Evolutionary conservation across 2,329 filamentous ascomycete genomes (phyloP), one percentile per base, ranked within the genome.

Genomic region (Aureobasidium sp.): DNA sequence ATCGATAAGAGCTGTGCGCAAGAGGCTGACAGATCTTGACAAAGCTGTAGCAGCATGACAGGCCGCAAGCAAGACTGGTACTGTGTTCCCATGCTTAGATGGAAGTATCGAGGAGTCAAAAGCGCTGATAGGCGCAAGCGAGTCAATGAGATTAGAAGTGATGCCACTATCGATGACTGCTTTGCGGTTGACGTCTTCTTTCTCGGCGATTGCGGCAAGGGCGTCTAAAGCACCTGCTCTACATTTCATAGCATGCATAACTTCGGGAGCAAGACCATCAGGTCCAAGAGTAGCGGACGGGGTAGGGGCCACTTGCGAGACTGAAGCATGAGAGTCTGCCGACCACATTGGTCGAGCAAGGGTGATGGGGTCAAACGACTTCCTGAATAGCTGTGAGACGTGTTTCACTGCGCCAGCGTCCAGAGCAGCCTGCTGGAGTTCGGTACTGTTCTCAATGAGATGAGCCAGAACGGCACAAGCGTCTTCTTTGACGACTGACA

Each of bases 1-100:
- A 73, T 99, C 94, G 61, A 96, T 89, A 49, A 99, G 77, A 54
- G 87, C 88, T 3, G 94, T 97, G 53, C 94, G 80, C 19, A 97
- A 76, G 45, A 93, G 86, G 70, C 84, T 89, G 23, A 96, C 87
- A 1, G 91, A 96, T 43, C 94, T 84, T 2, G 90, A 90, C 50
- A 97, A 78, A 70, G 91, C 89, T 64, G 89, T 83, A 29, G 91
- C 83, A 27, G 89, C 85, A 68, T 89, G 86, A 69, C 92, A 96
- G 1, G 90, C 93, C 21, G 92, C 91, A 59, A 95, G 81, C 23
- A 97, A 79, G 23, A 96, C 92, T 3, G 83, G 77, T 8, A 84
- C 79, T 1, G 91, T 86, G 67, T 97, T 96, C 2, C 90, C 90
- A 66, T 88, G 88, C 13, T 82, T 76, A 3, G 75, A 73, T 45